Evolutionary conservation across 2,329 filamentous ascomycete genomes (phyloP), one percentile per base, ranked within the genome.

Genomic region (Neofusicoccum laricinum): DNA sequence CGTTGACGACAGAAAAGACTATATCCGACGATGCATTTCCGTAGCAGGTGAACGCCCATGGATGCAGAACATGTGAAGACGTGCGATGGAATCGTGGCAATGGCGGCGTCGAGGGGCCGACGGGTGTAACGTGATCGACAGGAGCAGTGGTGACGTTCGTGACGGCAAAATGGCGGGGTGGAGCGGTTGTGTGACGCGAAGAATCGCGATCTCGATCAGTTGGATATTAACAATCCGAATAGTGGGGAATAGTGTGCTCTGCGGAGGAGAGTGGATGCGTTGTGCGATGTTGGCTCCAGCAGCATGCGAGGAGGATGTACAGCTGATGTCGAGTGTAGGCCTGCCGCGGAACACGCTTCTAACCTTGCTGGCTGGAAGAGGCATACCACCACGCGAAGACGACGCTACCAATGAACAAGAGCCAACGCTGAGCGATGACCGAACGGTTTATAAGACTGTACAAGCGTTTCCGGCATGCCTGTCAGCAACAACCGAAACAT

Each of bases 391-490:
- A 65, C 19, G 57, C 64, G 36, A 64, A 32, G 46, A 63, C 14
- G 40, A 62, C 45, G 36, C 46, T 53, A 34, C 64, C 57, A 40
- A 65, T 25, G 58, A 63, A 63, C 58, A 65, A 57, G 11, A 65
- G 57, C 30, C 32, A 53, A 19, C 58, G 64, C 45, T 65, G 64
- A 57, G 41, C 57, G 40, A 61, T 50, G 57, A 61, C 45, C n/a
- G 66, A 58, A 43, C 45, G 43, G 49, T 59, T 77, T 76, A 78
- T 73, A 79, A 74, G 67, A 79, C 75, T 65, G 72, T 74, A 67
- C 77, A 79, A 11, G 74, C 73, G 67, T 75, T 77, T 68, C 68
- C 73, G 67, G 76, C 73, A 66, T 76, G 76, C 76, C 76, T 78
- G 70, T 68, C 67, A 69, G 67, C 66, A 58, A 50, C 19, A 53